Evolutionary conservation across 139 green algal species (phyloP).

Genomic region (Chlamydomonas incerta): DNA sequence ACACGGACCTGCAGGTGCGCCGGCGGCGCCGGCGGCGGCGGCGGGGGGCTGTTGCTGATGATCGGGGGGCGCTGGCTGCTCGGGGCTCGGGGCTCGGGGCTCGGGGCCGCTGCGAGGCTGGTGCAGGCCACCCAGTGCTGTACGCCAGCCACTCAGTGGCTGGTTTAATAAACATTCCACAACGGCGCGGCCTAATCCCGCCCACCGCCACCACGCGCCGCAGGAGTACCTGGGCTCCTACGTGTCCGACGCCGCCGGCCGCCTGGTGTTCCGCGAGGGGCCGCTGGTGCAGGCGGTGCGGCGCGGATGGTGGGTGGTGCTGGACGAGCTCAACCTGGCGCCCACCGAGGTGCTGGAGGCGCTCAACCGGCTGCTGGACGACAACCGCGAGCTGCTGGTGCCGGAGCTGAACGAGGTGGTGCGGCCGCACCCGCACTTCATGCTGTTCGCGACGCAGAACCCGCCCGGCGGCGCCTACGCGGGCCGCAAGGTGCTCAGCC

Average conservation of each 20-base stretch:
- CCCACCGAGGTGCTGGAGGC: constrained; percentile 96
- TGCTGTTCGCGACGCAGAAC: constrained; percentile 99
- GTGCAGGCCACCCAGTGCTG: too few species aligned
- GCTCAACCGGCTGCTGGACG: constrained; percentile 98
- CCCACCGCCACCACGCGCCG: too few species aligned
- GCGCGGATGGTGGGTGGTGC: constrained; percentile 94
- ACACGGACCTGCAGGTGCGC: constrained; percentile 93
- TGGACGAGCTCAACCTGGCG: constrained; percentile 99
- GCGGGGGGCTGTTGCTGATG: too few species aligned
- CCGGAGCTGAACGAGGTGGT: constrained; percentile 96
- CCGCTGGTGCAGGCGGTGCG: constrained; percentile 93
- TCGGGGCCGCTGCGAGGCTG: too few species aligned
- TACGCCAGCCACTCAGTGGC: too few species aligned
- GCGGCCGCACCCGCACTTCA: constrained; percentile 96
- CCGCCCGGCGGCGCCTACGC: constrained; percentile 85
- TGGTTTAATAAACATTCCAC: too few species aligned
- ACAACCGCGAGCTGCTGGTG: constrained; percentile 98
- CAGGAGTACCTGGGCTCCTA: constrained; percentile 98
- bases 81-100: too few species aligned
- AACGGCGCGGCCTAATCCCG: too few species aligned
- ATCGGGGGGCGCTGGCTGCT: too few species aligned
- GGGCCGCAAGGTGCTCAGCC: constrained; percentile 87
- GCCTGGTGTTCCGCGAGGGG: constrained; percentile 93
- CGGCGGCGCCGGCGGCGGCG: too few species aligned
- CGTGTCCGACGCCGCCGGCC: constrained; percentile 75